phyloP scores from a whole-genome alignment of 257 asterid species.

The Solanum bulbocastanum region DNA sequence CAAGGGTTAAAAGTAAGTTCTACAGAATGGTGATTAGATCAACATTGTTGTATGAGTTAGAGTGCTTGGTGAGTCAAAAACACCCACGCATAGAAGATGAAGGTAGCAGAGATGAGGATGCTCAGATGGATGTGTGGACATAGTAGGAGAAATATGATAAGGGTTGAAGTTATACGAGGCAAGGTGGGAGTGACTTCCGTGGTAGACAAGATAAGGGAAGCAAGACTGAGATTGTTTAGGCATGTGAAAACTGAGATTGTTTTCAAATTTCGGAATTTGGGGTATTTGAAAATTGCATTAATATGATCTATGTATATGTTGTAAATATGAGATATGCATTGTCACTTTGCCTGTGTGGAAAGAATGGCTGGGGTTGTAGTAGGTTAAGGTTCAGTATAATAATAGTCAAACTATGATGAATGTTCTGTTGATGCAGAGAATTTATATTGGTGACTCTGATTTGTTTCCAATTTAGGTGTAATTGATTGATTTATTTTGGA shows the following conservation, averaged over 20 bases:
- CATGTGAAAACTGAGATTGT: neutral
- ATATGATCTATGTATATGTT: neutral
- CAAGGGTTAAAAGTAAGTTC: neutral
- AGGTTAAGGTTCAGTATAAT: neutral
- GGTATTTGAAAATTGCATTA: neutral
- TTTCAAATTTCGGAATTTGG: neutral
- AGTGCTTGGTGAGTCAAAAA: neutral
- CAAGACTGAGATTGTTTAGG: neutral
- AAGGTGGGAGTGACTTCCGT: neutral
- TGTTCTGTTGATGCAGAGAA: neutral
- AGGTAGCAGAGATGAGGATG: neutral
- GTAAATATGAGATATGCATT: neutral
- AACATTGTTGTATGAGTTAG: neutral
- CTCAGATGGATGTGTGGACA: neutral
- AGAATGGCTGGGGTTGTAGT: neutral
- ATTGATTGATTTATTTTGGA: neutral
- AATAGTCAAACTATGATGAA: neutral
- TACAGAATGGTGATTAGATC: neutral
- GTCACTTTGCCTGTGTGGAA: neutral
- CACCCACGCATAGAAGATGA: neutral
- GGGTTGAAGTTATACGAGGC: neutral
- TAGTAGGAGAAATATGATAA: neutral
- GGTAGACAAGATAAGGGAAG: neutral
- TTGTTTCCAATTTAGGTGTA: neutral
- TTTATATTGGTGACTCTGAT: neutral